Percentiles rank a stretch among this genome's conserved stretches.
phyloP scores from a whole-genome alignment of 495 filamentous ascomycete species.

The Echria macrotheca region DNA sequence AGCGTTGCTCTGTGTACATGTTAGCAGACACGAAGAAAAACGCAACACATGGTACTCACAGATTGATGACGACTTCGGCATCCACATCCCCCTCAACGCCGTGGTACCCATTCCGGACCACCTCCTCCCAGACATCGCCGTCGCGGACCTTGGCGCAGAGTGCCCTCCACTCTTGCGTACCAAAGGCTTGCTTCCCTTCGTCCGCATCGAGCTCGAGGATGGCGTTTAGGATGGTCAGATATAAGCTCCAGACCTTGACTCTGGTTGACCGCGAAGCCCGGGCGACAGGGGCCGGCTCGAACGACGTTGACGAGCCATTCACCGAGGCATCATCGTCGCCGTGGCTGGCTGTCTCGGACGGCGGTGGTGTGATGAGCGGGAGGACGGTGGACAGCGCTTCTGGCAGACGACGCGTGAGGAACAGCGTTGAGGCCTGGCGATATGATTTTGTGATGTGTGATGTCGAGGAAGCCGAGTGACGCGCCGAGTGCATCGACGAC shows the following conservation, averaged over 20 bases:
- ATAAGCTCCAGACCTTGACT: conserved; percentile 96
- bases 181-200: conserved; percentile 83
- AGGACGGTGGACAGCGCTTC: conserved; percentile 80
- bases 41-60: conserved; percentile 47
- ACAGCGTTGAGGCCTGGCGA: conserved; percentile 83
- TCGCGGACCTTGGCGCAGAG: conserved; percentile 76
- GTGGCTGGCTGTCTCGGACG: conserved; percentile 26
- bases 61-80: conserved; percentile 86
- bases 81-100: conserved; percentile 86
- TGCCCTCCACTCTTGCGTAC: conserved; percentile 72
- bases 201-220: conserved; percentile 84
- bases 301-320: no score
- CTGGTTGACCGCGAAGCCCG: conserved; percentile 67
- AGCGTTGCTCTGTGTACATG: conserved; percentile 62
- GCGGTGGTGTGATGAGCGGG: conserved; percentile 60
- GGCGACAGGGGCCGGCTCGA: conserved; percentile 62
- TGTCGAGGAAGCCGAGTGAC: conserved; percentile 48
- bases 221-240: conserved; percentile 86
- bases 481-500: conserved; percentile 44
- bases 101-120: conserved; percentile 77
- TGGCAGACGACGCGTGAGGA: conserved; percentile 82
- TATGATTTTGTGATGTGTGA: conserved; percentile 76
- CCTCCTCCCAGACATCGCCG: conserved; percentile 87
- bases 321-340: conserved; percentile 23
- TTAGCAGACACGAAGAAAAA: conserved; percentile 13